phyloP scores from a whole-genome alignment of 495 filamentous ascomycete genomes.

The Cercophora scortea region DNA sequence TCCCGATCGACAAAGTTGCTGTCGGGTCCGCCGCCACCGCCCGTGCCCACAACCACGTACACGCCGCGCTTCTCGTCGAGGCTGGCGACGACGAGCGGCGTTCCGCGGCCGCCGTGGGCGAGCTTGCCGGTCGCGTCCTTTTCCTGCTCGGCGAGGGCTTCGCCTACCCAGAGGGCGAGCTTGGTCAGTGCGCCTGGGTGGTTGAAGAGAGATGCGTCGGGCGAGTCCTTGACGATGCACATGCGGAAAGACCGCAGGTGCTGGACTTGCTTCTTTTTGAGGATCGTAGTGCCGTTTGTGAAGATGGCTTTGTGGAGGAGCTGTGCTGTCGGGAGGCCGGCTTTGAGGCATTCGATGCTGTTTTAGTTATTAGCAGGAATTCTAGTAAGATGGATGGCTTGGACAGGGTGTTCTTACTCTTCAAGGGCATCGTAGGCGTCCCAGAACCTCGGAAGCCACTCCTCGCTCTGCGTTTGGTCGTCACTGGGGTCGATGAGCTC shows the following conservation, averaged over 20 bases:
- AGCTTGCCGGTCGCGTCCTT: conserved; percentile 61
- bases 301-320: conserved; percentile 88
- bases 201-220: conserved; percentile 79
- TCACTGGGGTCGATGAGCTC: conserved; percentile 36
- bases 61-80: conserved; percentile 82
- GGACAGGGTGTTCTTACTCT: conserved; percentile 37
- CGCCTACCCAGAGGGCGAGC: conserved; percentile 86
- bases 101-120: conserved; percentile 60
- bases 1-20: conserved; percentile 53
- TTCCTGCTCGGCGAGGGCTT: conserved; percentile 86
- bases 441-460: conserved; percentile 78
- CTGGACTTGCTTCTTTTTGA: conserved; percentile 89
- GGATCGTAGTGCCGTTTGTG: conserved; percentile 79
- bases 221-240: conserved; percentile 90
- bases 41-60: conserved; percentile 83
- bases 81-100: conserved; percentile 81
- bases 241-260: conserved; percentile 89
- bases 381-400: too few relatives aligned
- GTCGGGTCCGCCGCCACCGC: conserved; percentile 67
- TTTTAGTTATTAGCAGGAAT: too few relatives aligned
- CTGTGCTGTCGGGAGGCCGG: conserved; percentile 74
- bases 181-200: conserved; percentile 90
- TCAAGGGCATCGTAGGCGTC: conserved; percentile 86
- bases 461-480: conserved; percentile 47
- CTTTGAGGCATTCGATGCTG: conserved; percentile 66